Conservation (phyloP, 768 basidiomycete genomes). For the Saitozyma podzolica region DNA sequence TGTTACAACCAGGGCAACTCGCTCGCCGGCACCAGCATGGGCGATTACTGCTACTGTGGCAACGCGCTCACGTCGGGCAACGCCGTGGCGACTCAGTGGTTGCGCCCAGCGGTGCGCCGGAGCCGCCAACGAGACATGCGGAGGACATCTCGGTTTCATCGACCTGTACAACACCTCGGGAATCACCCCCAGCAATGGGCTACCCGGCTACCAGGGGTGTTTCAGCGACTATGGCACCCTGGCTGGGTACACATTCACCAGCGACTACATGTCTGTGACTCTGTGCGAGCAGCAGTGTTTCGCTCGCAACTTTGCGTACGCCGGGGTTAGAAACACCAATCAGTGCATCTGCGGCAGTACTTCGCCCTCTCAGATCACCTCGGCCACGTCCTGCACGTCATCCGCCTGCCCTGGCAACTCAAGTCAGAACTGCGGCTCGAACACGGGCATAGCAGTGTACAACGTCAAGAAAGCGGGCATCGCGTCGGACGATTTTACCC, state of each 20-base stretch:
- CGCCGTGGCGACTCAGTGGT: not conserved
- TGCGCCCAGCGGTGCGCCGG: conserved; percentile 16
- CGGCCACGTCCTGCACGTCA: not conserved
- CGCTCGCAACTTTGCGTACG: conserved; percentile 60
- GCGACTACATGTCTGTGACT: conserved; percentile 30
- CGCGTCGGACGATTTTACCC: not conserved
- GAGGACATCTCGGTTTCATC: conserved; percentile 17
- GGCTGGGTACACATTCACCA: conserved; percentile 47
- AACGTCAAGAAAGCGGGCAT: not conserved
- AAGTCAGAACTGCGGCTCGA: not conserved
- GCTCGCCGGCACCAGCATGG: not conserved
- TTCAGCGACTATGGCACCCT: conserved; percentile 15
- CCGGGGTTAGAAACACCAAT: conserved; percentile 63
- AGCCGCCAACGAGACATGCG: conserved; percentile 33
- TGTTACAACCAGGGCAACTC: conserved; percentile 4
- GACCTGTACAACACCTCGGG: conserved; percentile 24
- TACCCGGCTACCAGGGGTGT: conserved; percentile 18
- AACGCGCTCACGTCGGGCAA: not conserved
- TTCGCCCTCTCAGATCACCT: conserved; percentile 37
- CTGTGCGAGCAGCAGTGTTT: conserved; percentile 5
- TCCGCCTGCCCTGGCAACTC: not conserved
- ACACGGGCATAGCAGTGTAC: not conserved
- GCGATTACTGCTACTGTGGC: conserved; percentile 23
- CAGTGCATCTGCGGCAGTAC: conserved; percentile 62
- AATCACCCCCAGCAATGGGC: conserved; percentile 4